A percentile compares a stretch with the other conserved stretches of the same genome.
Conservation (phyloP, 192 early-diverging fungal species). For the Mortierella hygrophila region DNA sequence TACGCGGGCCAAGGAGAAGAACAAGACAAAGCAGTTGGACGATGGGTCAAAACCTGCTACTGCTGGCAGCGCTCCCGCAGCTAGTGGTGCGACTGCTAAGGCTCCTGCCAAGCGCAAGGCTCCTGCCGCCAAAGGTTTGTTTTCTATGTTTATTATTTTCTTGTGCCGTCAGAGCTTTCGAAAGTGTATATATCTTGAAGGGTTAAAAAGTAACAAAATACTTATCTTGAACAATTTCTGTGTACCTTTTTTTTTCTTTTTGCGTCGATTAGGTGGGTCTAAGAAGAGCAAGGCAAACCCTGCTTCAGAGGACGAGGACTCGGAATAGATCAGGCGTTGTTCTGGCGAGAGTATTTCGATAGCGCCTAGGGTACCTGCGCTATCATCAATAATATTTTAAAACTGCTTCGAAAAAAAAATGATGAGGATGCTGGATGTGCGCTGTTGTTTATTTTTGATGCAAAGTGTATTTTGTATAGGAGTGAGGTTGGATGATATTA, state of each 20-base stretch:
- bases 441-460: slow-evolving; percentile 6
- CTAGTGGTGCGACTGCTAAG: slow-evolving; percentile 7
- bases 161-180: too few species aligned
- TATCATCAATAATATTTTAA: neutral
- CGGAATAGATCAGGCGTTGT: slow-evolving; percentile 2
- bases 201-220: too few species aligned
- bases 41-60: neutral
- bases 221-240: too few species aligned
- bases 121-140: slow-evolving; percentile 27
- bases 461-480: neutral
- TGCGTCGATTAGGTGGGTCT: neutral
- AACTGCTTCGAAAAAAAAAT: neutral
- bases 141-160: neutral
- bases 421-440: neutral
- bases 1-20: slow-evolving; percentile 37
- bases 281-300: slow-evolving; percentile 44
- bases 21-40: slow-evolving; percentile 26
- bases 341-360: neutral
- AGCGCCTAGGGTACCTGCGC: neutral
- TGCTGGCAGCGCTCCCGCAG: neutral
- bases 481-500: neutral
- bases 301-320: slow-evolving; percentile 41
- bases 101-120: slow-evolving; percentile 43
- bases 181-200: too few species aligned
- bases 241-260: slow-evolving; percentile 1